Base-by-base conservation (phyloP, 345 rosid species). In the Barbarea vulgaris region DNA sequence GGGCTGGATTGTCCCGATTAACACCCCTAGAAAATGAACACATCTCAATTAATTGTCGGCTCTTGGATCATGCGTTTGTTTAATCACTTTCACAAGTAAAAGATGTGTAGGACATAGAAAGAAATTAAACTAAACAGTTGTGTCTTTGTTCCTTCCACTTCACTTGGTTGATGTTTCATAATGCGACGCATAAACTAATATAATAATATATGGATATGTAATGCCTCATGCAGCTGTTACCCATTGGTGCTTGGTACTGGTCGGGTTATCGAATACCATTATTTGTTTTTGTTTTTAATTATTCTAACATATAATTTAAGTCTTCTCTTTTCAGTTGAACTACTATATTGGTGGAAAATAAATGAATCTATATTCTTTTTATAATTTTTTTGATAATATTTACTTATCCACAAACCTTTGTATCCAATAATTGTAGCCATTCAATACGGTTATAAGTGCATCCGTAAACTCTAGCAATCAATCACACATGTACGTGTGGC, bases 21-120 rank as follows among this genome's bases (percentile, higher is more conserved):
- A 75, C 33, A 75, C 44, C 73, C 53, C 79, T 58, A 67, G 44
- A 58, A 27, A 62, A 65, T 47, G 51, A 74, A 66, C 78, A 74
- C 67, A 75, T 18, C 67, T 70, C 72, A n/a, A 52, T 4, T 44
- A 62, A 61, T 30, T 60, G 75, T 76, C 58, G 80, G 75, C 31
- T 44, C 17, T 61, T 61, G 50, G 64, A 76, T 51, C 53, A 73
- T 60, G 72, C 27, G 17, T 76, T 68, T 52, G 79, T 68, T 30
- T 30, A 74, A 51, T 68, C 63, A 14, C 63, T 67, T 67, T 58
- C 78, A 58, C 61, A 51, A 68, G 63, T 65, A 36, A 52, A 46
- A 63, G 70, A 42, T 25, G 50, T 63, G 75, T 69, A 65, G 72
- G 75, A 63, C 65, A 74, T 69, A 42, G 53, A 46, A 37, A 70